Base-by-base conservation (phyloP, 805 yeast genomes). In the Isabelozyma rhagii region DNA sequence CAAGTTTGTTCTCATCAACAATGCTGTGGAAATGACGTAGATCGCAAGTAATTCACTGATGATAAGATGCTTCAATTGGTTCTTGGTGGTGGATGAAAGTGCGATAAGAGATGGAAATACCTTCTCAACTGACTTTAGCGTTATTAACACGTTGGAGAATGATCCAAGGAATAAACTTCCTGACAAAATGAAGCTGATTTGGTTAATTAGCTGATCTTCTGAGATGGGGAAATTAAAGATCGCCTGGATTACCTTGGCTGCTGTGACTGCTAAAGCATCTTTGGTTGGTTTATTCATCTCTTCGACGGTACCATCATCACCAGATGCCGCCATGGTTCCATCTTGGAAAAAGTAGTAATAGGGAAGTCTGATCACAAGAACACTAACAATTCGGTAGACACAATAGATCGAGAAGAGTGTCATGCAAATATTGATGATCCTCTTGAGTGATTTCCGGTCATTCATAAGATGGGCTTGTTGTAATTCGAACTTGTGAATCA, bases 141-240 rank as follows among this genome's bases (percentile, higher is more conserved):
- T 84, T 40, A 77, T 67, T 44, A 77, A 63, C 1, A 86, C 91
- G 48, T 84, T 84, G 25, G 86, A 82, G 56, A 86, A 76, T 1
- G 89, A 83, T 50, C 86, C 77, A 0, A 80, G 58, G 56, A 86
- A 85, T 47, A 86, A 69, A 13, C 78, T 74, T 9, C 85, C 81
- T 0, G 89, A 81, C 13, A 85, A 59, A 2, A 81, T 53, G 50
- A 85, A 74, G 43, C 80, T 71, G 39, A 80, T 64, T 55, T 73
- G 78, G 49, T 73, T 74, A 25, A 75, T 68, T 51, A 78, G 61
- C 52, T 68, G 75, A 2, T 72, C 67, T 53, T 69, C 74, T 10
- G 76, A 66, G 2, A 64, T 51, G 1, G 73, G 66, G 9, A 63
- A 34, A 25, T 60, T 54, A 41, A 65, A 54, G 4, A 65, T 49